phyloP scores from a whole-genome alignment of 495 filamentous ascomycete genomes.

The Penicillium cosmopolitanum region DNA sequence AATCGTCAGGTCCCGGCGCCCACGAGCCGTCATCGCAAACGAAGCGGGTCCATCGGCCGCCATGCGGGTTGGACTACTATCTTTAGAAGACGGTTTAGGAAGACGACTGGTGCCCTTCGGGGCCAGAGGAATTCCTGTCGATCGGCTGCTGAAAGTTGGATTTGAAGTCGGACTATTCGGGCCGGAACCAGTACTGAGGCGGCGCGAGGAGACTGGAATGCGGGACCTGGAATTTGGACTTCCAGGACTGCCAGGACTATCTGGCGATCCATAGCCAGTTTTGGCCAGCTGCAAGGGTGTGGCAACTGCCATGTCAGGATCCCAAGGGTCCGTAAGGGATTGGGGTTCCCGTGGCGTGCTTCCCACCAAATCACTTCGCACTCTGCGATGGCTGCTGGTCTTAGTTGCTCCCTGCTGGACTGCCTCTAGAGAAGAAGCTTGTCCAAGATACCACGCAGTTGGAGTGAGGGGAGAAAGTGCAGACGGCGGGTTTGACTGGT shows the following conservation, averaged over 20 bases:
- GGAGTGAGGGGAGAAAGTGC: constrained; percentile 54
- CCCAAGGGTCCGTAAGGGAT: constrained; percentile 35
- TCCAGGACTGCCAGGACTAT: constrained; percentile 4
- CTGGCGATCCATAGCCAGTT: constrained; percentile 32
- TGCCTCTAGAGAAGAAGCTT: constrained; percentile 51
- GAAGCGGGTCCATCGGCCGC: constrained; percentile 34
- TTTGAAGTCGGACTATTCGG: constrained; percentile 48
- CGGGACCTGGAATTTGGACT: constrained; percentile 58
- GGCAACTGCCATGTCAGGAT: constrained; percentile 44
- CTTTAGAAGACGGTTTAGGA: constrained; percentile 44
- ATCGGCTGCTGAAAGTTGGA: constrained; percentile 46
- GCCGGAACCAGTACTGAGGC: constrained; percentile 50
- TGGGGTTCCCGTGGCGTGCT: constrained; percentile 26
- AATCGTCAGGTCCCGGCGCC: constrained; percentile 35
- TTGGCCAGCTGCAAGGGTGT: constrained; percentile 38
- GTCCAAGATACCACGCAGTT: constrained; percentile 58
- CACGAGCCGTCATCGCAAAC: constrained; percentile 41
- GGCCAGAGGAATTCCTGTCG: constrained; percentile 36
- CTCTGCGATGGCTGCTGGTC: constrained; percentile 47
- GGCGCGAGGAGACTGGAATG: constrained; percentile 59
- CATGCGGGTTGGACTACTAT: constrained; percentile 37
- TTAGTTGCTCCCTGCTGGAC: constrained; percentile 39
- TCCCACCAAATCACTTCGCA: constrained; percentile 48
- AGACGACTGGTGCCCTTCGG: constrained; percentile 51
- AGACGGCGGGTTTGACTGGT: constrained; percentile 43